Evolutionary conservation across 1,284 basidiomycete species (phyloP), one percentile per base, ranked within the genome.

Genomic region (Peniophora sp.): DNA sequence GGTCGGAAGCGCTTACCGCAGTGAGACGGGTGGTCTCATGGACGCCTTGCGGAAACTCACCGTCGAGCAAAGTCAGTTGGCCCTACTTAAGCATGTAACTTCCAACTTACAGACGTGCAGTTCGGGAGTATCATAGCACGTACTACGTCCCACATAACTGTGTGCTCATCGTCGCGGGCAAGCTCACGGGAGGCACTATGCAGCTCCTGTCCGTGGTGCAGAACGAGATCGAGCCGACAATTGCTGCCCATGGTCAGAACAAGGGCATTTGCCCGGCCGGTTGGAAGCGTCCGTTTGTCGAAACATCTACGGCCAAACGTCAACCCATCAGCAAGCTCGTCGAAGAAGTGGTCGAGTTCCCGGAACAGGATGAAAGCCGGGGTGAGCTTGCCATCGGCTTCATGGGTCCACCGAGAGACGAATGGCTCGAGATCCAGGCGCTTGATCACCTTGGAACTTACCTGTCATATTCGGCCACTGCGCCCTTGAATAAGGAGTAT

Each of bases 111-210:
- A n/a, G 50, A 22, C 48, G 19, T 52, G 3, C 57, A 95, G 93
- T 98, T 61, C 81, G 92, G 49, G 70, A 92, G 47, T 99, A 98
- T 64, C 97, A 99, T 65, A 71, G 74, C 39, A 83, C 81, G 46
- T 95, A 95, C 68, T 99, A 99, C 64, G 89, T 92, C 2, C 95
- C 97, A 1, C 90, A 99, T 65, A 99, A 99, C 65, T 69, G 97
- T 47, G 84, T 89, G 20, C 73, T 96, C 36, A 84, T 96, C 55
- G 83, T 93, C 27, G 75, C 82, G 6, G 92, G 92, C 14, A 89
- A 86, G 62, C 75, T 94, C 32, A 82, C 83, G 3, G 79, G 76
- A 51, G 86, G 86, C 27, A 87, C 85, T 9, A 56, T 63, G 12
- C 82, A 83, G 58, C 67, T 93, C 23, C 77, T 96, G 19, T 73